phyloP scores from a whole-genome alignment of 2,329 filamentous ascomycete genomes.

The Xylariaceae sp. region DNA sequence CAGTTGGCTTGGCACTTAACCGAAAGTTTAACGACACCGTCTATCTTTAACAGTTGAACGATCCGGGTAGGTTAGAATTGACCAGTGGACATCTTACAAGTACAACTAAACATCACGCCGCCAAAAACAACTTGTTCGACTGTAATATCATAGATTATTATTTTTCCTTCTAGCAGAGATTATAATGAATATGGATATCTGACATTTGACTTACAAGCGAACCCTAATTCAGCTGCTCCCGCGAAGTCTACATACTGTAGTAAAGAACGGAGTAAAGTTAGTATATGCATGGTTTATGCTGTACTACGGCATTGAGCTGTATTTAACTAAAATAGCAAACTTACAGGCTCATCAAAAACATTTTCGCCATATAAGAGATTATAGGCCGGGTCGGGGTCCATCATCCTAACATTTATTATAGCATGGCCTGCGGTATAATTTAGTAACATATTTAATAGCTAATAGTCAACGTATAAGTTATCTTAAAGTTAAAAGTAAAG shows the following conservation, averaged over 20 bases:
- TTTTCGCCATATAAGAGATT: too few species aligned
- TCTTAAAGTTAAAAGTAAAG: background rate
- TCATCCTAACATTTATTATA: too few species aligned
- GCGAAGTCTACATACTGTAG: constrained; percentile 18
- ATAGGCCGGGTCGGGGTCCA: too few species aligned
- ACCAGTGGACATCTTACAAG: too few species aligned
- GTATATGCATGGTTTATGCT: background rate
- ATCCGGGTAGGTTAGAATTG: too few species aligned
- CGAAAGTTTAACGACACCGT: too few species aligned
- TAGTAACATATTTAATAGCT: background rate
- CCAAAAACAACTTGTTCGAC: too few species aligned
- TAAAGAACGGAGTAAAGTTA: background rate
- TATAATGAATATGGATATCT: background rate
- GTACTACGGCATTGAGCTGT: background rate
- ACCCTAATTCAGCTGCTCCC: constrained; percentile 16
- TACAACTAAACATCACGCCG: too few species aligned
- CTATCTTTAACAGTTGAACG: background rate
- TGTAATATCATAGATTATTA: background rate
- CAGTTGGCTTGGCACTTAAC: too few species aligned
- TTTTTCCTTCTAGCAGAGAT: background rate
- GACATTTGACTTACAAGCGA: constrained; percentile 7
- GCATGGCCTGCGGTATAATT: too few species aligned
- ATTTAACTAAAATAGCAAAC: background rate
- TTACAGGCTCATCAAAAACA: background rate
- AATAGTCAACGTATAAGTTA: background rate